These are phyloP conservation scores for Erodium maritimum DNA, from an alignment of 345 rosid genomes.

Conservation along the genomic window DNA sequence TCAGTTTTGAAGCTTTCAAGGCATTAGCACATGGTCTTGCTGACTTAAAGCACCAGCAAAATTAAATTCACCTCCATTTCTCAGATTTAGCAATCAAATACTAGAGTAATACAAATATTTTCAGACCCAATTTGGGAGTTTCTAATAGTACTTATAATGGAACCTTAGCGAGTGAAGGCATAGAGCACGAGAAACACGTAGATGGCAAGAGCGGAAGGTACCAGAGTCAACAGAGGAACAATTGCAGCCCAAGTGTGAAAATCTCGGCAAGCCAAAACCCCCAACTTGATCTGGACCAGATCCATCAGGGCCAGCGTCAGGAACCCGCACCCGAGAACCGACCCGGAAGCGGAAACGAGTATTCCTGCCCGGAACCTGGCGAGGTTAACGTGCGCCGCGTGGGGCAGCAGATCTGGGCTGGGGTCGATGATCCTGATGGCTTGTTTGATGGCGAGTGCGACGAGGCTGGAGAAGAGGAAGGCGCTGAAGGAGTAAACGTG, in stretches of 20 bases:
- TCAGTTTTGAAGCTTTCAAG: conserved; percentile 8
- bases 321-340: conserved; percentile 70
- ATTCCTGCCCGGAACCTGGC: conserved; percentile 38
- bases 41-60: background rate
- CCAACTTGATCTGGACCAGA: conserved; percentile 73
- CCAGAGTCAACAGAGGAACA: conserved; percentile 51
- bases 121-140: no score
- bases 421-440: conserved; percentile 25
- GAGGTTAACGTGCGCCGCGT: conserved; percentile 36
- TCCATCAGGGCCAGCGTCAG: conserved; percentile 60
- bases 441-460: conserved; percentile 65
- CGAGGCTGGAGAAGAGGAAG: conserved; percentile 76
- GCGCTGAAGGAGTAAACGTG: conserved; percentile 78
- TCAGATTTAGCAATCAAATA: conserved; percentile 7
- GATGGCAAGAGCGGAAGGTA: conserved; percentile 49
- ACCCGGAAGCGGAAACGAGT: conserved; percentile 49
- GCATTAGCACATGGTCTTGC: conserved; percentile 22
- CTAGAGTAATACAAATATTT: no score
- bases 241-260: conserved; percentile 47
- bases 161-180: conserved; percentile 34
- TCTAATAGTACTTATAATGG: no score
- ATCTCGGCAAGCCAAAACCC: conserved; percentile 48
- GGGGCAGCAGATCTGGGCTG: conserved; percentile 6
- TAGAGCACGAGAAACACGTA: conserved; percentile 49
- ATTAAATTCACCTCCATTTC: background rate